Base-by-base conservation (phyloP, 163 green algal genomes). In the Prototheca stagnorum region DNA sequence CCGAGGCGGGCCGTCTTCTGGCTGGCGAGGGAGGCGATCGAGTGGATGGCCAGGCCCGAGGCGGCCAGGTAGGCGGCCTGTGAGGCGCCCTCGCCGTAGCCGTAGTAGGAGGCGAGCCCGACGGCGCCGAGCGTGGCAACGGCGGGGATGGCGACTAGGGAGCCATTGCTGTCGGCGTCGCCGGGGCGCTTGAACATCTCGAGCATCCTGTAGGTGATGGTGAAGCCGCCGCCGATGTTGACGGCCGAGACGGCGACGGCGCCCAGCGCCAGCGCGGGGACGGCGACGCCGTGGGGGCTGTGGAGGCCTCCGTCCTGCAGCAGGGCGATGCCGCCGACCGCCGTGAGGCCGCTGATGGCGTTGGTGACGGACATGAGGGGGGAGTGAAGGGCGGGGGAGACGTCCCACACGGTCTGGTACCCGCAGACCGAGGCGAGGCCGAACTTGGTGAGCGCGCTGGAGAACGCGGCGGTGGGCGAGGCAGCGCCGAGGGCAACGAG, bases 321-420 rank as follows among this genome's bases (percentile, higher is more conserved):
- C 39, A 76, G 45, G 49, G 81, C 51, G 59, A 81, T 68, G 41
- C 71, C 76, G 42, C 77, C 76, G 11, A 81, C 65, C 11, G 74
- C 73, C 2, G 75, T 85, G 25, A 88, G 62, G 12, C 77, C 78
- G 2, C 65, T 80, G 50, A 93, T 85, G 35, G 84, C 84, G 56
- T 93, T 93, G 46, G 83, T 92, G 21, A 92, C 84, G 11, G 54
- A 75, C 84, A 92, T 93, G 33, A 96, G 74, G 7, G 86, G 86
- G n/a, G 77, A 86, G 75, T 96, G 86, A 51, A 96, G 71, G 19
- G 86, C 82, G 4, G 78, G 77, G 17, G 67, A 78, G 6, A 95
- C 86, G 24, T 80, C 79, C 78, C 78, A 88, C 49, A 92, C 75
- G 3, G 75, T 84, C 62, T 81, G 75, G 66, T 92, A 90, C 31